Conservation (phyloP, 176 grass and related monocot genomes). For the Oryza meyeriana region DNA sequence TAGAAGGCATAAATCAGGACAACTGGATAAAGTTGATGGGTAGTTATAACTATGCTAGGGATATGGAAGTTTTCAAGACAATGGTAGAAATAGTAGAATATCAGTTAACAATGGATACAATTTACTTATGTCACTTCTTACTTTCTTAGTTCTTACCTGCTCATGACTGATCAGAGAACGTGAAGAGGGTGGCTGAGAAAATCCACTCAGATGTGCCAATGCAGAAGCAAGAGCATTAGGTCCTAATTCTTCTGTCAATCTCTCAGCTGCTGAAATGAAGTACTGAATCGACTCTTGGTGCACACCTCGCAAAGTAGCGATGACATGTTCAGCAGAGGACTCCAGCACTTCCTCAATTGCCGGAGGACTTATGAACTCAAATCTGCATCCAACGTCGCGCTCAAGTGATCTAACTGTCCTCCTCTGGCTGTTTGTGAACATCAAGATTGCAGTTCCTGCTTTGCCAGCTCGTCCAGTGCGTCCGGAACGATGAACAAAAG, state of each 20-base stretch:
- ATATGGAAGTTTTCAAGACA: background rate
- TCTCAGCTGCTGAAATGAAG: constrained; percentile 73
- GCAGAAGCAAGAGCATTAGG: constrained; percentile 85
- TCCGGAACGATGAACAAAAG: constrained; percentile 97
- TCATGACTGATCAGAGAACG: constrained; percentile 91
- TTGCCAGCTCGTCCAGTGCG: constrained; percentile 98
- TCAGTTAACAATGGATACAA: constrained; percentile 22
- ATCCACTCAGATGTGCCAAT: constrained; percentile 97
- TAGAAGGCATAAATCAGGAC: constrained; percentile 9
- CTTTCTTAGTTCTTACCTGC: constrained; percentile 67
- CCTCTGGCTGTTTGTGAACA: constrained; percentile 90
- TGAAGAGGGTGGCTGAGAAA: constrained; percentile 91
- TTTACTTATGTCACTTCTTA: constrained; percentile 26
- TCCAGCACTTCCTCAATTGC: constrained; percentile 72
- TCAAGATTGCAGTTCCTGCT: constrained; percentile 86
- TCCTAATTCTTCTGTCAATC: constrained; percentile 67
- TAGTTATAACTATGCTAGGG: background rate
- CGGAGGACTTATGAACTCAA: constrained; percentile 83
- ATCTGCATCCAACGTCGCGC: constrained; percentile 82
- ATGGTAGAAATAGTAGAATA: constrained; percentile 21
- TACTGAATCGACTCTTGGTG: constrained; percentile 71
- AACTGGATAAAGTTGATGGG: background rate
- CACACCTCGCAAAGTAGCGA: constrained; percentile 79
- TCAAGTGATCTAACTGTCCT: constrained; percentile 95
- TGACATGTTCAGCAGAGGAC: constrained; percentile 91